Evolutionary conservation across 495 filamentous ascomycete genomes (phyloP).

Genomic region (Venustampulla echinocandica): DNA sequence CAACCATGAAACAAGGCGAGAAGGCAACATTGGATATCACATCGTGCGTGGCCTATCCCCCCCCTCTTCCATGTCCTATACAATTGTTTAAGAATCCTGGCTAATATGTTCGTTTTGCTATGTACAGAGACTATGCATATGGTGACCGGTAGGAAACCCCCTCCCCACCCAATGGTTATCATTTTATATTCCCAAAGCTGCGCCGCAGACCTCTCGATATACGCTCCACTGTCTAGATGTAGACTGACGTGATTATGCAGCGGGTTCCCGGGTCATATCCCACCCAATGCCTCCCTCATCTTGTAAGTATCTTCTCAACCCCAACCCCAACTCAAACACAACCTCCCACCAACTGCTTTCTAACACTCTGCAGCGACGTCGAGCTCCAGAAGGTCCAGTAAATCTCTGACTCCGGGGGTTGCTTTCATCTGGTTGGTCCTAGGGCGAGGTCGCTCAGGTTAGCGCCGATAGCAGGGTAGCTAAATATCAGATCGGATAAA

Average conservation of each 20-base stretch:
- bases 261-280: conserved; percentile 59
- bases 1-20: conserved; percentile 72
- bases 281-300: conserved; percentile 42
- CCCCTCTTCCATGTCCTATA: background rate
- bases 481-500: conserved; percentile 12
- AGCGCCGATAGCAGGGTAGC: background rate
- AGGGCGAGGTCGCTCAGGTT: conserved; percentile 1
- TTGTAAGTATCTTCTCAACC: conserved; percentile 35
- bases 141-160: conserved; percentile 51
- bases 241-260: conserved; percentile 32
- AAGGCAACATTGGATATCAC: conserved; percentile 69
- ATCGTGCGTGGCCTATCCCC: conserved; percentile 43
- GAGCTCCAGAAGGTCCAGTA: conserved; percentile 40
- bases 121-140: conserved; percentile 68
- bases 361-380: conserved; percentile 38
- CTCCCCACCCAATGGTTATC: background rate
- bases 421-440: background rate
- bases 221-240: background rate
- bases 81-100: too few species aligned
- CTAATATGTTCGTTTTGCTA: conserved; percentile 9
- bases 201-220: background rate
- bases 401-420: conserved; percentile 1
- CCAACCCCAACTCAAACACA: background rate
- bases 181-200: background rate
- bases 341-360: too few species aligned